These are phyloP conservation scores for Acanthamoeba royreba DNA, from an alignment of 208 protist genomes.

Conservation along the genomic window DNA sequence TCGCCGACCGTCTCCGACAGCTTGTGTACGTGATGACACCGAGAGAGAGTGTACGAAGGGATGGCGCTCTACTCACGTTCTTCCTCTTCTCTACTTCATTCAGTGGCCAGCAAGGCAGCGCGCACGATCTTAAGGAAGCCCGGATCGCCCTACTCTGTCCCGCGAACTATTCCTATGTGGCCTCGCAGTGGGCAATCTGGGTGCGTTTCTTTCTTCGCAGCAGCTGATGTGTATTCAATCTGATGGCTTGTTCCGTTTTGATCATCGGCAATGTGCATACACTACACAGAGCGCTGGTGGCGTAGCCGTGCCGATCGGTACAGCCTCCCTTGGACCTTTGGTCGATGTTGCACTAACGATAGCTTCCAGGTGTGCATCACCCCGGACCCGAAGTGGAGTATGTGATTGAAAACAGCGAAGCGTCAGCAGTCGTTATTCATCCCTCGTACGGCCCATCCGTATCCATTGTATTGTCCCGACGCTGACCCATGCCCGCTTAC, in stretches of 20 bases:
- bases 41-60: not conserved
- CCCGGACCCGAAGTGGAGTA: slow-evolving; percentile 23
- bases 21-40: not conserved
- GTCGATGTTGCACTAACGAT: not conserved
- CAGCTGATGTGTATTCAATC: not conserved
- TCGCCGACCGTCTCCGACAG: not conserved
- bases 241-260: not conserved
- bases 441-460: not conserved
- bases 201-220: not conserved
- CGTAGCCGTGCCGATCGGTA: not conserved
- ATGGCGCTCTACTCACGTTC: too few relatives aligned
- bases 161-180: slow-evolving; percentile 27
- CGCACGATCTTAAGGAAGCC: not conserved
- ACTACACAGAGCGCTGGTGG: not conserved
- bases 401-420: not conserved
- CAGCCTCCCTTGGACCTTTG: not conserved
- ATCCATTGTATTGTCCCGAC: not conserved
- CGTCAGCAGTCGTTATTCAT: not conserved
- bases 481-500: not conserved
- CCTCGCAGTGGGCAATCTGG: slow-evolving; percentile 25
- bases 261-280: not conserved
- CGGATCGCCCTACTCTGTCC: slow-evolving; percentile 12
- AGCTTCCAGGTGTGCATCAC: not conserved
- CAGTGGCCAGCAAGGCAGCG: not conserved
- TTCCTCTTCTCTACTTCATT: not conserved